A percentile compares a stretch with the other conserved stretches of the same genome.
phyloP scores from a whole-genome alignment of 495 filamentous ascomycete genomes.

The Penicillium salamii region DNA sequence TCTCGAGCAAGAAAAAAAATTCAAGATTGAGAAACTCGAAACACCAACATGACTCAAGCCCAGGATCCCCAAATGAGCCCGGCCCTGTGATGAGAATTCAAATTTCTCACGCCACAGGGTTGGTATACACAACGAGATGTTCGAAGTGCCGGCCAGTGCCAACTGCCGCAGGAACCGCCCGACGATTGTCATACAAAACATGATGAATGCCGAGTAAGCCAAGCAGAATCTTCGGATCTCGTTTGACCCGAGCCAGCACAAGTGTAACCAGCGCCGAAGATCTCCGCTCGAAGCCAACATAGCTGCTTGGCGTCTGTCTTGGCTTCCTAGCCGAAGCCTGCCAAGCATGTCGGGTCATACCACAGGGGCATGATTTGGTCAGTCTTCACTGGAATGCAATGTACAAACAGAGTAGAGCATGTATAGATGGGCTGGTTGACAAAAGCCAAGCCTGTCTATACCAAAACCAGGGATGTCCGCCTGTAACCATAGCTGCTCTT shows the following conservation, averaged over 20 bases:
- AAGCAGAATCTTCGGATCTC: background rate
- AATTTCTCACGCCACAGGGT: no score
- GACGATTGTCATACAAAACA: background rate
- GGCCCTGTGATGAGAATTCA: no score
- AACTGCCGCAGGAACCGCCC: background rate
- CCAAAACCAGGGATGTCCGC: no score
- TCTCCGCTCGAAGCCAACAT: background rate
- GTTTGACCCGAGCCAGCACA: background rate
- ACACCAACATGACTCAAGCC: no score
- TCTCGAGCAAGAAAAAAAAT: no score
- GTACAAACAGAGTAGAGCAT: background rate
- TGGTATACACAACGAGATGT: no score
- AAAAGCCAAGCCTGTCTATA: no score
- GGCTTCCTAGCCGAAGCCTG: background rate
- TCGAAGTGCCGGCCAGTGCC: no score
- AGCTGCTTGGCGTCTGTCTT: slow-evolving; percentile 2
- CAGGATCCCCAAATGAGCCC: no score
- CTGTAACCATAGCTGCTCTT: no score
- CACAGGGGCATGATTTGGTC: background rate
- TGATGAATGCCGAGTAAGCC: background rate
- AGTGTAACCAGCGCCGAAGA: background rate
- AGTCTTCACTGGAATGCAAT: background rate
- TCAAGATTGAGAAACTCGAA: no score
- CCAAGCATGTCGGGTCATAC: background rate
- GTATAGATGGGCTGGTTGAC: no score